phyloP scores from a whole-genome alignment of 192 early-diverging fungal species.

The Podila clonocystis region DNA sequence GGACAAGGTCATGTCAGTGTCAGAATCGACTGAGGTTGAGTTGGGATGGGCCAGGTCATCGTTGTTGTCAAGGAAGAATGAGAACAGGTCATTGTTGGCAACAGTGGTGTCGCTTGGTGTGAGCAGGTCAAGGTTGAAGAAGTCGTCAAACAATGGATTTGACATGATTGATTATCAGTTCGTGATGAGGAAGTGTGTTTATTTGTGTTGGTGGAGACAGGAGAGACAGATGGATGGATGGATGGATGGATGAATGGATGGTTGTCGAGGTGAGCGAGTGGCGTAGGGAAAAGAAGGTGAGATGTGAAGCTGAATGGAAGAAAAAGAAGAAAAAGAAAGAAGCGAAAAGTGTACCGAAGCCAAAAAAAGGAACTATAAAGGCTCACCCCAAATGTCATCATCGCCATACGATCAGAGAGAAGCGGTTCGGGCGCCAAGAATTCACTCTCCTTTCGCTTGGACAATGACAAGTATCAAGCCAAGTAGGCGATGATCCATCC shows the following conservation, averaged over 20 bases:
- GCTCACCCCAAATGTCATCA: not conserved
- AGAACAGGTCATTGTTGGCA: conserved; percentile 17
- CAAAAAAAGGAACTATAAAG: not conserved
- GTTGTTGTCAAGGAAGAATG: conserved; percentile 19
- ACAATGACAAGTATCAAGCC: too few relatives aligned
- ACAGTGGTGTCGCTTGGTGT: conserved; percentile 1
- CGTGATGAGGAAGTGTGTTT: too few relatives aligned
- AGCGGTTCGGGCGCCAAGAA: too few relatives aligned
- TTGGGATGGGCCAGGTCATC: conserved; percentile 1
- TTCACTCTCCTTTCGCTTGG: too few relatives aligned
- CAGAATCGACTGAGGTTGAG: not conserved
- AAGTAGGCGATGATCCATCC: too few relatives aligned
- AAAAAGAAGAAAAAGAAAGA: not conserved
- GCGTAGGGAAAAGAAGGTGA: not conserved
- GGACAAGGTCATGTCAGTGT: not conserved
- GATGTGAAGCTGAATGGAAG: not conserved
- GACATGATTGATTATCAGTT: conserved; percentile 1
- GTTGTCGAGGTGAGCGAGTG: not conserved
- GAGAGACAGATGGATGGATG: not conserved
- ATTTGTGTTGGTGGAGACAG: not conserved
- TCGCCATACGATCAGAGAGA: too few relatives aligned
- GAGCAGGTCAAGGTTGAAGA: conserved; percentile 29
- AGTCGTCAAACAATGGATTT: conserved; percentile 34
- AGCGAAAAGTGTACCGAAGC: not conserved
- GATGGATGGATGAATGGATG: not conserved